Percentiles rank a stretch among this genome's conserved stretches.
These are phyloP conservation scores for Cercospora nicotianae DNA, from an alignment of 2,329 filamentous ascomycete genomes.

Conservation along the genomic window DNA sequence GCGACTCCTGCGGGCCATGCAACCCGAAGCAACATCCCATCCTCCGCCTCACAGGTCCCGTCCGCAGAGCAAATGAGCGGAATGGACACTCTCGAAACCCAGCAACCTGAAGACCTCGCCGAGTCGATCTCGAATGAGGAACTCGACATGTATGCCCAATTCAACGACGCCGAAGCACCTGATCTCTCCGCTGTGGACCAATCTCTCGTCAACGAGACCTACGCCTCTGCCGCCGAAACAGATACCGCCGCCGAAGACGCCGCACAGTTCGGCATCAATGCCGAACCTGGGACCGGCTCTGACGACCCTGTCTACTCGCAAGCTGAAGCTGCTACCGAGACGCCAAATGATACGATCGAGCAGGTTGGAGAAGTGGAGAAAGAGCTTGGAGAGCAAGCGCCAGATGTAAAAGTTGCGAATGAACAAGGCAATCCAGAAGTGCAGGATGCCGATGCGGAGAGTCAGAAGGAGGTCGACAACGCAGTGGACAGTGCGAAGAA, in stretches of 20 bases:
- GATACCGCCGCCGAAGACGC: slow-evolving; percentile 18
- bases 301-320: slow-evolving; percentile 10
- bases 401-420: neutral
- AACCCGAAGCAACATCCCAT: neutral
- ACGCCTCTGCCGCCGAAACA: neutral
- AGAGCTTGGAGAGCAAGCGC: slow-evolving; percentile 23
- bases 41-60: neutral
- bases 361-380: slow-evolving; percentile 22
- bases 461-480: slow-evolving; percentile 2
- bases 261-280: slow-evolving; percentile 21
- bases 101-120: neutral
- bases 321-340: neutral
- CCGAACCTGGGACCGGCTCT: neutral
- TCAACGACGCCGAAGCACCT: neutral
- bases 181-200: slow-evolving; percentile 15
- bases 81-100: slow-evolving; percentile 1
- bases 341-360: slow-evolving; percentile 13
- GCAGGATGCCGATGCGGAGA: slow-evolving; percentile 3
- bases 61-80: slow-evolving; percentile 6
- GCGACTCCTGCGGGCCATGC: neutral
- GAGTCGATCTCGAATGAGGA: slow-evolving; percentile 6
- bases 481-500: neutral
- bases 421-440: slow-evolving; percentile 1
- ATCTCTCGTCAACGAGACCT: slow-evolving; percentile 19
- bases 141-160: neutral